phyloP scores from a whole-genome alignment of 2,329 filamentous ascomycete genomes.

The Cryoendolithus antarcticus region DNA sequence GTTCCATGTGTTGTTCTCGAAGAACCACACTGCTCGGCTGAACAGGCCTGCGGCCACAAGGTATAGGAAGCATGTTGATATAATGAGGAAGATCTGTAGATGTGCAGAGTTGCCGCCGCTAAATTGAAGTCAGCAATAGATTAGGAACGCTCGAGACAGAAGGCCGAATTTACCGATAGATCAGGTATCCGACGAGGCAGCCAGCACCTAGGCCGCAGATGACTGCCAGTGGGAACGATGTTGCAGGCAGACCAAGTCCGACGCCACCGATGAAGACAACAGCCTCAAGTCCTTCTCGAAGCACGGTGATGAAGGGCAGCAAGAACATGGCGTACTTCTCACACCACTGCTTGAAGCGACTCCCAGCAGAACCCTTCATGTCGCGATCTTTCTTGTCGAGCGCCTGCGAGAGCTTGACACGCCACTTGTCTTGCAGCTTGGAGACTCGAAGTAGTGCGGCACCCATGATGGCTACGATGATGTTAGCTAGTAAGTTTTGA shows the following conservation, averaged over 20 bases:
- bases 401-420: conserved; percentile 63
- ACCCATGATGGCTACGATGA: conserved; percentile 76
- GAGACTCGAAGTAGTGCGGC: conserved; percentile 67
- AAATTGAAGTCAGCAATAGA: conserved; percentile 7
- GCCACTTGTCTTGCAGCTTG: conserved; percentile 80
- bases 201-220: conserved; percentile 62
- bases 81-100: conserved; percentile 66
- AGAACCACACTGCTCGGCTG: conserved; percentile 61
- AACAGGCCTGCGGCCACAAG: conserved; percentile 66
- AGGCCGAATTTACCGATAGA: conserved; percentile 55
- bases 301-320: conserved; percentile 75
- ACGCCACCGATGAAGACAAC: conserved; percentile 81
- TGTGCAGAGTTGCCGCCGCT: conserved; percentile 52
- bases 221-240: conserved; percentile 65
- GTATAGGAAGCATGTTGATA: conserved; percentile 72
- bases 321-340: conserved; percentile 81
- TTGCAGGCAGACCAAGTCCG: conserved; percentile 61
- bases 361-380: conserved; percentile 24
- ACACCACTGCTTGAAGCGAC: conserved; percentile 47
- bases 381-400: conserved; percentile 43
- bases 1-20: conserved; percentile 59
- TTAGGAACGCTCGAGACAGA: conserved; percentile 40
- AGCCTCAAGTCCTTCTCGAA: conserved; percentile 75
- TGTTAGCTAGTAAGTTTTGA: conserved; percentile 38
- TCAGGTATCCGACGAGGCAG: conserved; percentile 52